phyloP scores from a whole-genome alignment of 2,329 filamentous ascomycete species.

The Pseudodiploospora longispora region DNA sequence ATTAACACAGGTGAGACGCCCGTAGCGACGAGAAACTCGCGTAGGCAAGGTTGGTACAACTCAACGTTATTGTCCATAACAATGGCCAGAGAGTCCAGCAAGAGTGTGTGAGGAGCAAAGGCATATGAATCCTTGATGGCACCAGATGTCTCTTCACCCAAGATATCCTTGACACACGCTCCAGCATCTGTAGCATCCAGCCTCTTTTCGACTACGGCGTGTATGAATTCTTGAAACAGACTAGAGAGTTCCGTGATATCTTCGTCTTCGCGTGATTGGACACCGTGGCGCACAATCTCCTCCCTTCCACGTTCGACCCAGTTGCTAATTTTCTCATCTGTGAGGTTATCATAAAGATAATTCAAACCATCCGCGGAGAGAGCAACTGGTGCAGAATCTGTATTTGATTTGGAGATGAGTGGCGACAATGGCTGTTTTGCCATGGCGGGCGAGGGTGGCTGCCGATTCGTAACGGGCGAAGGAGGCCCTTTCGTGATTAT shows the following conservation, averaged over 20 bases:
- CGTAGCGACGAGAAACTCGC: slow-evolving; percentile 62
- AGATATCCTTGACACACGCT: slow-evolving; percentile 62
- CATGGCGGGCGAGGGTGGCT: slow-evolving; percentile 11
- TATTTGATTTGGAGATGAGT: slow-evolving; percentile 11
- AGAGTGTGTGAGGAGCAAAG: slow-evolving; percentile 60
- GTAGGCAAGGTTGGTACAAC: slow-evolving; percentile 43
- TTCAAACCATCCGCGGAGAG: slow-evolving; percentile 30
- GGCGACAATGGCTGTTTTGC: slow-evolving; percentile 13
- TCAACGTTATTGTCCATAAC: slow-evolving; percentile 62
- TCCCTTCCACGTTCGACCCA: slow-evolving; percentile 65
- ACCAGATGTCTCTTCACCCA: slow-evolving; percentile 48
- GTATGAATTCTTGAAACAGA: slow-evolving; percentile 79
- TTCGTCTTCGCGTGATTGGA: slow-evolving; percentile 56
- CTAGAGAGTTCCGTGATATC: slow-evolving; percentile 61
- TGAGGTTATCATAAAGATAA: slow-evolving; percentile 71
- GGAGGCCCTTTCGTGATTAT: slow-evolving; percentile 12
- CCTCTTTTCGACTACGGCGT: slow-evolving; percentile 62
- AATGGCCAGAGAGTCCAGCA: slow-evolving; percentile 76
- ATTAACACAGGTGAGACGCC: slow-evolving; percentile 64
- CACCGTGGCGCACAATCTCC: slow-evolving; percentile 56
- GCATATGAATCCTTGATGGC: slow-evolving; percentile 40
- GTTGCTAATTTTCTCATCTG: slow-evolving; percentile 54
- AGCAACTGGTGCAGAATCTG: slow-evolving; percentile 17
- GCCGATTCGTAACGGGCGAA: slow-evolving; percentile 12
- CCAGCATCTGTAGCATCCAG: slow-evolving; percentile 64